phyloP scores from a whole-genome alignment of 768 basidiomycete genomes.

The Calocybe gangraenosa region DNA sequence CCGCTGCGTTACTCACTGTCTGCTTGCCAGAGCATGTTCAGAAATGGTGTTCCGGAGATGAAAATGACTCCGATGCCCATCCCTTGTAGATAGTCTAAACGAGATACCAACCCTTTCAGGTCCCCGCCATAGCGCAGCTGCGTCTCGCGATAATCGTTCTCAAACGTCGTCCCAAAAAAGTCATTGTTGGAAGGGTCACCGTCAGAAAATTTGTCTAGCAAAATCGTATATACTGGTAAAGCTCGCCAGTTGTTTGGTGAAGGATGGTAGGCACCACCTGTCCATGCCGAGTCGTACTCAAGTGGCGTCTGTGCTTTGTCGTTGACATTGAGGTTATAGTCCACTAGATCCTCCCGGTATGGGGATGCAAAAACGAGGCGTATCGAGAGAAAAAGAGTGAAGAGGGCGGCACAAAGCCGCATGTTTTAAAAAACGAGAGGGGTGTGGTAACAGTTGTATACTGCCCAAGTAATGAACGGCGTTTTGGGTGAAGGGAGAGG shows the following conservation, averaged over 20 bases:
- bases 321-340: conserved; percentile 80
- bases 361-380: conserved; percentile 51
- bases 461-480: conserved; percentile 12
- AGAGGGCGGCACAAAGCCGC: conserved; percentile 45
- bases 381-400: conserved; percentile 33
- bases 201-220: conserved; percentile 92
- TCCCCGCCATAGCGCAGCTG: conserved; percentile 90
- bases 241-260: conserved; percentile 87
- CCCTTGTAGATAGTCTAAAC: conserved; percentile 83
- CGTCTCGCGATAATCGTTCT: conserved; percentile 84
- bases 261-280: conserved; percentile 64
- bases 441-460: conserved; percentile 6
- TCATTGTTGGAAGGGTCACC: conserved; percentile 92
- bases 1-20: conserved; percentile 63
- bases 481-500: conserved; percentile 4
- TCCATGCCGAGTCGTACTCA: conserved; percentile 60
- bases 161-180: conserved; percentile 75
- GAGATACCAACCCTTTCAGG: conserved; percentile 67
- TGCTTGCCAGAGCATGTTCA: conserved; percentile 97
- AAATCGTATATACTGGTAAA: conserved; percentile 74
- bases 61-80: conserved; percentile 86
- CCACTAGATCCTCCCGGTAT: conserved; percentile 58
- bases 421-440: conserved; percentile 23
- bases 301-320: conserved; percentile 61
- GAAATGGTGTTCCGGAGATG: conserved; percentile 87